Base-by-base conservation (phyloP, 2,329 filamentous ascomycete genomes). In the Arthrobotrys conoides region DNA sequence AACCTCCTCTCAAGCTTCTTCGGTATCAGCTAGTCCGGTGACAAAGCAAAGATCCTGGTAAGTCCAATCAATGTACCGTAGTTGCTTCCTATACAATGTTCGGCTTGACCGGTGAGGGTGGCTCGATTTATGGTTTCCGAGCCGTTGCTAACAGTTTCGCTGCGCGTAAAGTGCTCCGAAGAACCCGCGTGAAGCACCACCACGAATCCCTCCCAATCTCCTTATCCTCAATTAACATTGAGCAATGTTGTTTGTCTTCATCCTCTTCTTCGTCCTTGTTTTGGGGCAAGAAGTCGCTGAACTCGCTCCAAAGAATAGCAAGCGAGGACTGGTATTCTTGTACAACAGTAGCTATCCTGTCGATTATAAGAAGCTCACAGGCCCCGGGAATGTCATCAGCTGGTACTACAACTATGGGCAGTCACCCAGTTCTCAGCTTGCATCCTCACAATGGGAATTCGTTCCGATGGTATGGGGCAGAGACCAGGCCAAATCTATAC, bases 341-440 rank as follows among this genome's bases (percentile, higher is more conserved):
- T 61, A 49, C 22, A 70, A 70, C 12, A 38, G 18, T n/a, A 49
- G 38, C 4, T 61, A 70, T 20, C 66, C 66, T 4, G 18, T n/a
- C 12, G 66, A 70, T 24, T 61, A 70, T 20, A 4, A 51, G 6
- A 16, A 49, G 14, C 51, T 49, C 12, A 41, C 53, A 5, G 14
- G 2, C 1, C 6, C 51, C 10, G 51, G 22, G 8, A 70, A 70
- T 27, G 24, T 38, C 8, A 22, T 70, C 4, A 48, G 38, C 1
- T 70, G 53, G 53, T 61, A 70, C n/a, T 70, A 70, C 33, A 70
- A 70, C 18, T 70, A 70, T 14, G 66, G 66, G 4, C 66, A 70
- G 16, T 20, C n/a, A 18, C 66, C 66, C 14, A 70, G 53, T 24
- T 8, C n/a, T 24, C 53, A 70, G 16, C 66, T 70, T 2, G 53